Conservation (phyloP, 306 rosid species). For the Hippophae gyantsensis region DNA sequence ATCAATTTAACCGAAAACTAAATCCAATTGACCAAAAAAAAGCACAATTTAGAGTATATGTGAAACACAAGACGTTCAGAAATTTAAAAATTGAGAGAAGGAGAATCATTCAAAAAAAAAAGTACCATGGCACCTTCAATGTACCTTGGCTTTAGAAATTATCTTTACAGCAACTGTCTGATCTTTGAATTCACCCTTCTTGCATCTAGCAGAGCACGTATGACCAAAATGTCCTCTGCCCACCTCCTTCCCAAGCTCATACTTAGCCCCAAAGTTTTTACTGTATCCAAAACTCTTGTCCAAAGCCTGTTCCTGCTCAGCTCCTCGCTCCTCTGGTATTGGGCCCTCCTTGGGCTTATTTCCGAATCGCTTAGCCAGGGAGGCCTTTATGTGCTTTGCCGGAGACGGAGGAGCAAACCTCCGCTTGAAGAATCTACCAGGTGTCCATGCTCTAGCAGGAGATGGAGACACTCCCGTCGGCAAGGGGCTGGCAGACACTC, state of each 20-base stretch:
- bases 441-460: slow-evolving; percentile 87
- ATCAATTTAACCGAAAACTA: no score
- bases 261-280: slow-evolving; percentile 76
- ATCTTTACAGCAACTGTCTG: slow-evolving; percentile 74
- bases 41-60: no score
- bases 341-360: slow-evolving; percentile 74
- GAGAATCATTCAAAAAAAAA: no score
- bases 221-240: slow-evolving; percentile 98
- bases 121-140: not conserved
- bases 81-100: no score
- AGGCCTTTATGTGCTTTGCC: slow-evolving; percentile 84
- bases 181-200: slow-evolving; percentile 77
- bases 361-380: slow-evolving; percentile 75
- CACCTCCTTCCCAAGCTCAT: slow-evolving; percentile 78
- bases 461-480: slow-evolving; percentile 76
- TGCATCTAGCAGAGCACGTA: slow-evolving; percentile 76
- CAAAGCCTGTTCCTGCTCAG: slow-evolving; percentile 59
- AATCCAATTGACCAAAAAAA: no score
- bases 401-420: slow-evolving; percentile 94
- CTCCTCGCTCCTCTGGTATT: slow-evolving; percentile 74
- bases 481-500: slow-evolving; percentile 56
- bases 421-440: slow-evolving; percentile 70
- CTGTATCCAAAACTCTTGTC: slow-evolving; percentile 82
- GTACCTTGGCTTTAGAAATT: slow-evolving; percentile 82
- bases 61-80: no score